phyloP scores from a whole-genome alignment of 108 stramenopile species.

The Fragilaria crotonensis region DNA sequence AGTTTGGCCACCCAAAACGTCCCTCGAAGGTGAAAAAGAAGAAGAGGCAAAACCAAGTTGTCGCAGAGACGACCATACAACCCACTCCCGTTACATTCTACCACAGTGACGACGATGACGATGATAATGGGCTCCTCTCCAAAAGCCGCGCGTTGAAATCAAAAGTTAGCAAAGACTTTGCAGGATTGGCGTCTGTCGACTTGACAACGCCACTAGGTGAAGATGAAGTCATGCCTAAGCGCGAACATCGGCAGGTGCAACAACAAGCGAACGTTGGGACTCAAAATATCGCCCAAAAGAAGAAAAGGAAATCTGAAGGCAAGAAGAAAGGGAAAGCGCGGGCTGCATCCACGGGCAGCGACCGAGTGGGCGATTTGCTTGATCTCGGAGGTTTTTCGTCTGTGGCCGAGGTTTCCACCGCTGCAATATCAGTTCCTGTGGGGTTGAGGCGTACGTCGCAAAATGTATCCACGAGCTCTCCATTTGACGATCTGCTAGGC shows the following conservation, averaged over 20 bases:
- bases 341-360: slow-evolving; percentile 10
- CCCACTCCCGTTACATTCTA: slow-evolving; percentile 18
- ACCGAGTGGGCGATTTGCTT: slow-evolving; percentile 48
- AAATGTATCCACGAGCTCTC: slow-evolving; percentile 27
- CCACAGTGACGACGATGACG: slow-evolving; percentile 71
- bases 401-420: slow-evolving; percentile 3
- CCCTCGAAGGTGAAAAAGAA: slow-evolving; percentile 48
- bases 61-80: neutral
- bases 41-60: slow-evolving; percentile 16
- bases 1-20: slow-evolving; percentile 17
- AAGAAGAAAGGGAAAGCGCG: slow-evolving; percentile 43
- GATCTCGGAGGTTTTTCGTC: slow-evolving; percentile 23
- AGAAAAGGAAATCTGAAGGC: slow-evolving; percentile 59
- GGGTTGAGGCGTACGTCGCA: neutral
- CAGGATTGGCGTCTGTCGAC: slow-evolving; percentile 72
- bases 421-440: slow-evolving; percentile 1
- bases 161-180: slow-evolving; percentile 33
- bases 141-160: neutral
- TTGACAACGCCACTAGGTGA: slow-evolving; percentile 74
- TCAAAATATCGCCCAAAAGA: slow-evolving; percentile 19
- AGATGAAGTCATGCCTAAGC: slow-evolving; percentile 80
- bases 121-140: slow-evolving; percentile 24
- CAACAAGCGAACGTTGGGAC: slow-evolving; percentile 15
- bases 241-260: slow-evolving; percentile 58
- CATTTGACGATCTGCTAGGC: slow-evolving; percentile 74